phyloP scores from a whole-genome alignment of 2,329 filamentous ascomycete species.

The Pezicula carpinea region DNA sequence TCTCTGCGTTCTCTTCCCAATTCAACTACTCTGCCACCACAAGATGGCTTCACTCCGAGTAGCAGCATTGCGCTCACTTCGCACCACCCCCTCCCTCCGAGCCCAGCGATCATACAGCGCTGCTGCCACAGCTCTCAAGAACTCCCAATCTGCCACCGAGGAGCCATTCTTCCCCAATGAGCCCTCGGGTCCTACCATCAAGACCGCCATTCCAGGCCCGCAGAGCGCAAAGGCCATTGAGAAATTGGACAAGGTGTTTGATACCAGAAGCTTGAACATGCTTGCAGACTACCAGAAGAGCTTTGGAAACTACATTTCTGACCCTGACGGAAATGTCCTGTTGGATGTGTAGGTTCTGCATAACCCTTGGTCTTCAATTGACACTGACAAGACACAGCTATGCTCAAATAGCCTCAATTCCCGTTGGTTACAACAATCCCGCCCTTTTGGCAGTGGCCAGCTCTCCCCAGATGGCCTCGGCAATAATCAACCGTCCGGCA shows the following conservation, averaged over 20 bases:
- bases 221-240: slow-evolving; percentile 31
- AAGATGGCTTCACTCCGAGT: slow-evolving; percentile 27
- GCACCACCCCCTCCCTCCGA: slow-evolving; percentile 8
- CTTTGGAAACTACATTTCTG: slow-evolving; percentile 47
- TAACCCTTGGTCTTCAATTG: slow-evolving; percentile 7
- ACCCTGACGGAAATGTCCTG: slow-evolving; percentile 45
- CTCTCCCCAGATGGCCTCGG: slow-evolving; percentile 66
- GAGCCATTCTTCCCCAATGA: slow-evolving; percentile 27
- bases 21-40: too few relatives aligned
- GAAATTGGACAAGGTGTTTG: slow-evolving; percentile 44
- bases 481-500: slow-evolving; percentile 74
- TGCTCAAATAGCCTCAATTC: slow-evolving; percentile 80
- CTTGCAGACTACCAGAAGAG: slow-evolving; percentile 49
- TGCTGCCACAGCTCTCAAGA: slow-evolving; percentile 17
- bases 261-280: slow-evolving; percentile 47
- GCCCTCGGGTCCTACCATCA: slow-evolving; percentile 25
- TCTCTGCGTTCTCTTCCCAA: background rate
- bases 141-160: slow-evolving; percentile 12
- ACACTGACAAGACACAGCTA: slow-evolving; percentile 40
- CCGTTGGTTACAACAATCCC: slow-evolving; percentile 78
- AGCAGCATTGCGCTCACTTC: slow-evolving; percentile 24
- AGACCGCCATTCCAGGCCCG: slow-evolving; percentile 35
- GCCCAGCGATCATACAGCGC: slow-evolving; percentile 16
- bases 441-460: slow-evolving; percentile 59
- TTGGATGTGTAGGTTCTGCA: slow-evolving; percentile 40